These are phyloP conservation scores for Podaxis sp. DNA, from an alignment of 768 basidiomycete genomes.

Conservation along the genomic window DNA sequence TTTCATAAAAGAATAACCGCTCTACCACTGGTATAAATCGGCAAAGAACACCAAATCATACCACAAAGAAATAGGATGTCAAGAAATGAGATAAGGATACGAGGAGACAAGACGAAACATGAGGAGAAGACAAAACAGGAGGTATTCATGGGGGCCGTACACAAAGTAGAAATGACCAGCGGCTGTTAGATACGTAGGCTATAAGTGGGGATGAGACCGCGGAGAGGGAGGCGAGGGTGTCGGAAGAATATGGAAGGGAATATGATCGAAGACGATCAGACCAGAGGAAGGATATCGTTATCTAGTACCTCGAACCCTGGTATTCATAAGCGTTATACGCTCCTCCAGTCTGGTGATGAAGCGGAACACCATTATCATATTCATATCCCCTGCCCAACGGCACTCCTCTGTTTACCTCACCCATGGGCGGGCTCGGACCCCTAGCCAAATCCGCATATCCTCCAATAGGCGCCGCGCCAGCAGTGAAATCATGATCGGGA, in stretches of 20 bases:
- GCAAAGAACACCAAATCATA: background rate
- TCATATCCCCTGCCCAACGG: conserved; percentile 18
- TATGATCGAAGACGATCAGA: conserved; percentile 7
- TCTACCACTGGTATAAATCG: background rate
- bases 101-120: background rate
- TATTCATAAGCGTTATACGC: conserved; percentile 35
- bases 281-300: background rate
- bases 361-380: conserved; percentile 58
- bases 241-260: background rate
- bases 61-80: background rate
- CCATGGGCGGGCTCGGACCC: conserved; percentile 69
- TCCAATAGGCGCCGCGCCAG: conserved; percentile 62
- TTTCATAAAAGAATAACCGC: conserved; percentile 1
- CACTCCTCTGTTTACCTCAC: conserved; percentile 11
- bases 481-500: conserved; percentile 78
- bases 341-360: conserved; percentile 56
- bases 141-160: conserved; percentile 16
- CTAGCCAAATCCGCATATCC: conserved; percentile 83
- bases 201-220: conserved; percentile 15
- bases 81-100: conserved; percentile 2
- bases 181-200: conserved; percentile 19
- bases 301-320: conserved; percentile 23
- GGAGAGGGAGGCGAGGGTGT: background rate
- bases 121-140: conserved; percentile 5
- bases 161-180: conserved; percentile 27